Base-by-base conservation (phyloP, 768 basidiomycete species). In the Leccinellum luteum region DNA sequence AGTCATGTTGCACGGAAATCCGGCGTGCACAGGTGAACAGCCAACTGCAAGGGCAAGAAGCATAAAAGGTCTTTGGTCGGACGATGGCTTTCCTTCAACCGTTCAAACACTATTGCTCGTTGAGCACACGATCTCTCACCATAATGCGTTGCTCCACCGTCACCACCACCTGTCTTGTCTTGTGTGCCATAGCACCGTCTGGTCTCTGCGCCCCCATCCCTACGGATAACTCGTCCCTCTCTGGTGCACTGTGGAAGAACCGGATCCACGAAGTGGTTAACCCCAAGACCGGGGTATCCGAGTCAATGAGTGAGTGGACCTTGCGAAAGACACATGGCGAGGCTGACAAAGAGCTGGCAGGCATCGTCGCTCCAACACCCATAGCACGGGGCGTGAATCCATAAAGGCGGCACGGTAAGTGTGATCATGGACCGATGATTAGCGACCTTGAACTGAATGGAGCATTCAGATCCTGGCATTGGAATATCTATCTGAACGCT, bases 231-330 rank as follows among this genome's bases (percentile, higher is more conserved):
- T 30, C 50, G 6, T 10, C 58, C 2, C 61, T 49, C 7, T 15
- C n/a, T 12, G 67, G 62, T 2, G 56, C 60, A 23, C 30, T 67
- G 48, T 57, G 54, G 28, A 69, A 61, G 65, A 52, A 57, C 38
- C 58, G 60, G 21, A 57, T 71, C 51, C 67, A 69, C 44, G 48
- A 71, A 44, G 54, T 58, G 41, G 56, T 59, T 38, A 43, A 50
- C 47, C 66, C 61, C n/a, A 58, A 56, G 35, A 31, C 47, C 23
- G 30, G 52, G 27, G 45, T 17, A 8, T n/a, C n/a, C n/a, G n/a
- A n/a, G n/a, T n/a, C 30, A 31, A 51, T 38, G 7, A 27, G 59
- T 67, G 35, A 58, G 66, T 55, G 12, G 21, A 32, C 17, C n/a
- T 47, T 19, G 28, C 17, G 19, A 30, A 30, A 38, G 19, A 55